Evolutionary conservation across 805 yeast species (phyloP).

Genomic region (Yarrowia sp.): DNA sequence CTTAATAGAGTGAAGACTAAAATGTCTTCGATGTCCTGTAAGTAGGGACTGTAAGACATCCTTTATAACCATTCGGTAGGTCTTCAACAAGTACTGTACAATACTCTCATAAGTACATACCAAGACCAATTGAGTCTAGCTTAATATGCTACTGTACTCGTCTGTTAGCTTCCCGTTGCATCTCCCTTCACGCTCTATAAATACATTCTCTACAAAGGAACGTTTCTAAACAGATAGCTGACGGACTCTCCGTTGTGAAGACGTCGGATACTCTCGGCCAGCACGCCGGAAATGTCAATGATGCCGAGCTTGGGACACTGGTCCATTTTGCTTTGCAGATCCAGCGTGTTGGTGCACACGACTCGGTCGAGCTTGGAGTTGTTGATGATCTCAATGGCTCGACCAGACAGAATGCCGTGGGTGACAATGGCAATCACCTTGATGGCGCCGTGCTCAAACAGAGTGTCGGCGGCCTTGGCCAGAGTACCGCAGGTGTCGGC

Average conservation of each 20-base stretch:
- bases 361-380: constrained; percentile 71
- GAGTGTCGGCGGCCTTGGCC: constrained; percentile 91
- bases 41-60: too few species aligned
- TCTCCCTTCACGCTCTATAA: constrained; percentile 10
- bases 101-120: too few species aligned
- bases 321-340: constrained; percentile 70
- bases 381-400: constrained; percentile 79
- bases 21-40: too few species aligned
- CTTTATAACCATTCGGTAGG: too few species aligned
- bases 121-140: too few species aligned
- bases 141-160: too few species aligned
- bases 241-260: constrained; percentile 97
- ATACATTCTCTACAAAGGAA: constrained; percentile 51
- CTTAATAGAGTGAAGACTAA: too few species aligned
- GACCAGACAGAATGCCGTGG: constrained; percentile 91
- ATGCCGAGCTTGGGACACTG: constrained; percentile 72
- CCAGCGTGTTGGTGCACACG: constrained; percentile 94
- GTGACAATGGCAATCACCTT: constrained; percentile 94
- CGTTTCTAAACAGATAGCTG: constrained; percentile 82
- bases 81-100: too few species aligned
- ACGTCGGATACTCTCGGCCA: constrained; percentile 94
- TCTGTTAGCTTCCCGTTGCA: too few species aligned
- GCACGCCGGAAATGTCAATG: constrained; percentile 82
- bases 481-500: constrained; percentile 99
- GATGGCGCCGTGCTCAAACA: constrained; percentile 80